Base-by-base conservation (phyloP, 441 rosid genomes). In the Macaranga tanarius region DNA sequence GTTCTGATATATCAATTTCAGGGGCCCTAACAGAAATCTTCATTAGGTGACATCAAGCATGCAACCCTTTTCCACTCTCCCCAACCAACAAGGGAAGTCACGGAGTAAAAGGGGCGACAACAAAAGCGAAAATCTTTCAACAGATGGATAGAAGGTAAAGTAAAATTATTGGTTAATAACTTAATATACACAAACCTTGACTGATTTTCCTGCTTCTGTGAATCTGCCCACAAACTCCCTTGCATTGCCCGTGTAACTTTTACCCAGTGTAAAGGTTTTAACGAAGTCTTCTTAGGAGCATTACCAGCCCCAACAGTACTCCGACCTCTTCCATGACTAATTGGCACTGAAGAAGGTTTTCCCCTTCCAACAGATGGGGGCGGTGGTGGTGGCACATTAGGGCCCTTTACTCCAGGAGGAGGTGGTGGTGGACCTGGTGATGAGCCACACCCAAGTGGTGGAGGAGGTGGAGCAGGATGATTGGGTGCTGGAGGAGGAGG, bases 141-240 rank as follows among this genome's bases (percentile, higher is more conserved):
- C 57, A 64, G 57, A 67, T 67, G 22, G 54, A 42, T 28, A 38
- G 40, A 44, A 5, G 11, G 58, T 25, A 48, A 28, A 63, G 23
- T 50, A 61, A 71, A 71, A 63, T 54, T 13, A 73, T 26, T 7
- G 10, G 50, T 22, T 10, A 40, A 52, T 52, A n/a, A 52, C 23
- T 52, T 52, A 54, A 67, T 47, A 73, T 77, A 55, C 67, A 83
- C 85, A 28, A 72, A 91, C 99, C 97, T 86, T 74, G 95, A 82
- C 55, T 86, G 86, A 82, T 83, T 86, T 74, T 92, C 98, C 73
- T 90, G 93, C 74, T 90, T 86, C 72, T 83, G 89, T 71, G 91
- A 85, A 81, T 92, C 99, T 74, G 96, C 99, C 99, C 99, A 95
- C 75, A 95, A 80, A 87, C 99, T 95, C 72, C 99, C 99, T 81